Percentiles rank a stretch among this genome's conserved stretches.
These are phyloP conservation scores for Cucurbita argyrosperma DNA, from an alignment of 306 rosid species.

Conservation along the genomic window DNA sequence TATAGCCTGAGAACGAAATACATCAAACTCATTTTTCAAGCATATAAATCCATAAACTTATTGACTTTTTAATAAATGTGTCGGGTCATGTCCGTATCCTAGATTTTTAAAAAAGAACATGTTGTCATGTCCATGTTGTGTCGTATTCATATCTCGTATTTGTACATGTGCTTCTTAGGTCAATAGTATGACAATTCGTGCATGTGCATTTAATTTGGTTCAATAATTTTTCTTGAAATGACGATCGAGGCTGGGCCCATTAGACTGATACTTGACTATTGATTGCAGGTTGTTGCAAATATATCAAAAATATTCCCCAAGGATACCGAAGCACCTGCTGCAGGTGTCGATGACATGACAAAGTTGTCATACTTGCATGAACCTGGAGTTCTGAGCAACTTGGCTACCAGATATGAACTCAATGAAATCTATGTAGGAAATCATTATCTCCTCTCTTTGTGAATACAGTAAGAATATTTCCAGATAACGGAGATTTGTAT, in stretches of 20 bases:
- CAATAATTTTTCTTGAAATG: not conserved
- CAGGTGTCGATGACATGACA: slow-evolving; percentile 99
- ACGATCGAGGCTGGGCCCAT: slow-evolving; percentile 8
- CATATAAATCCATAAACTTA: too few relatives aligned
- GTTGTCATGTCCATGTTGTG: too few relatives aligned
- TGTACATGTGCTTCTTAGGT: not conserved
- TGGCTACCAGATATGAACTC: slow-evolving; percentile 95
- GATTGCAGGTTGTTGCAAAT: slow-evolving; percentile 49
- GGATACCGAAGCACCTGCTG: slow-evolving; percentile 95
- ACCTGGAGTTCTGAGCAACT: slow-evolving; percentile 94
- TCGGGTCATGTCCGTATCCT: too few relatives aligned
- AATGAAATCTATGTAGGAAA: slow-evolving; percentile 91
- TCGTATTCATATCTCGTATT: too few relatives aligned
- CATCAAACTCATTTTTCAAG: too few relatives aligned
- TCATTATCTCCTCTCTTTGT: slow-evolving; percentile 2
- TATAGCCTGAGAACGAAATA: too few relatives aligned
- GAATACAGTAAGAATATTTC: slow-evolving; percentile 6
- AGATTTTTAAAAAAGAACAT: too few relatives aligned
- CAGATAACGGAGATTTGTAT: slow-evolving; percentile 10
- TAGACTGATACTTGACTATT: slow-evolving; percentile 8
- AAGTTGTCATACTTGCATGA: slow-evolving; percentile 96
- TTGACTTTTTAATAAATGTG: too few relatives aligned
- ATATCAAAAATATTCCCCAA: slow-evolving; percentile 88
- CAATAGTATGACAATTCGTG: not conserved
- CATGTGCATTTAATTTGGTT: not conserved